Evolutionary conservation across 371 early-diverging fungal species (phyloP), one percentile per base, ranked within the genome.

Genomic region (Quaeritorhiza haematococci): DNA sequence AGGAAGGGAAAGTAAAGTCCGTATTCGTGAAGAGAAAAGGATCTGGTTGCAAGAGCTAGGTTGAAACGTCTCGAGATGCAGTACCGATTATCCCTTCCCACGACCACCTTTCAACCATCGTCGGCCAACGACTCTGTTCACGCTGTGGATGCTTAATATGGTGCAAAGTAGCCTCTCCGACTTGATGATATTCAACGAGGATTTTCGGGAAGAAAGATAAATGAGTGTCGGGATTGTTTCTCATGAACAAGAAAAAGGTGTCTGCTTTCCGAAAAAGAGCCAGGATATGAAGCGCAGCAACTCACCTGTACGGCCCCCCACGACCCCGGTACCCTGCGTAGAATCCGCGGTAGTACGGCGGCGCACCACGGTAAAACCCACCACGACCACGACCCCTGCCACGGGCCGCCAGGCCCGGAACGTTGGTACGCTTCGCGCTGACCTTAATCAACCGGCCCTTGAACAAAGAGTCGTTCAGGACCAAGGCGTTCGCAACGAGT

Each of bases 391-490:
- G 78, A 6, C 84, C 83, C 27, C 84, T 67, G 33, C 88, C 87
- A 43, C 88, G 80, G 30, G 74, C 69, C 41, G 76, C 71, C 70
- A 92, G 80, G 8, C 90, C 90, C 13, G 94, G 96, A n/a, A 98
- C 74, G 61, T 98, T 98, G 55, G 98, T 96, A 48, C 98, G 89
- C 78, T 98, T 98, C 17, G 92, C 75, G 35, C 53, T 3, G 46
- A 88, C 90, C 81, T 94, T 93, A 49, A 29, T 83, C 2, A 71
- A 79, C n/a, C 73, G 79, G 10, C 83, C 85, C 7, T 55, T 83
- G 32, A 81, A 73, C 49, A 46, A 33, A 32, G 86, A 85, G 48
- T 64, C 63, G 3, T 92, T 90, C 48, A 95, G 74, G 8, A 85
- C 83, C 71, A 94, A 76, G 26, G 98, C 94, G 56, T 87, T 89